Conservation (phyloP, 192 early-diverging fungal species). For the Mortierella alpina region DNA sequence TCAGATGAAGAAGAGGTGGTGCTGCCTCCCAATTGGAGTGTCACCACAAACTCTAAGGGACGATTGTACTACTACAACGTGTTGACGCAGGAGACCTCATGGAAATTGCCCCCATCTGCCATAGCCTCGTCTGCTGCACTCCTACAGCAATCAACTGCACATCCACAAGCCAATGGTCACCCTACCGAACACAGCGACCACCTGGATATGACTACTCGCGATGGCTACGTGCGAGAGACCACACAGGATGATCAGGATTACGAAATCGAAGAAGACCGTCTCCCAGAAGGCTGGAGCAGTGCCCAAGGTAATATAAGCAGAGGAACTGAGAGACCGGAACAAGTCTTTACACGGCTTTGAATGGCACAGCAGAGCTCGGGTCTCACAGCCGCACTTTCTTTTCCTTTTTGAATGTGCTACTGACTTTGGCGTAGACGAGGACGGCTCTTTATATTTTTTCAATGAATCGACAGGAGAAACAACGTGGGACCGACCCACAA, state of each 20-base stretch:
- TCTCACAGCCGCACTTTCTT: background rate
- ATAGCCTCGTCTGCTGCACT: background rate
- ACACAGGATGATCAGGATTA: background rate
- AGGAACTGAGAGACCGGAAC: background rate
- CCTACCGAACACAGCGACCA: background rate
- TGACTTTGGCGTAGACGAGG: conserved; percentile 51
- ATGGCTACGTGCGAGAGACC: too few relatives aligned
- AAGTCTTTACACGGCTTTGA: too few relatives aligned
- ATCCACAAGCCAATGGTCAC: background rate
- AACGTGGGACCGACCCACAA: conserved; percentile 58
- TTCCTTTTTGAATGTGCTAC: conserved; percentile 1
- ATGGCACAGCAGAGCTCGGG: background rate
- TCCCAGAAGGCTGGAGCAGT: conserved; percentile 58
- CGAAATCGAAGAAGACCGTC: conserved; percentile 14
- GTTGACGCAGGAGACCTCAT: conserved; percentile 40
- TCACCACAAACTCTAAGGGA: conserved; percentile 41
- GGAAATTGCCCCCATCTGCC: conserved; percentile 22
- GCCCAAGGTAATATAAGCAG: conserved; percentile 52
- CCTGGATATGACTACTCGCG: background rate
- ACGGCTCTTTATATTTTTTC: conserved; percentile 64
- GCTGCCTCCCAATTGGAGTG: conserved; percentile 47
- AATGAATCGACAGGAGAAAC: conserved; percentile 62
- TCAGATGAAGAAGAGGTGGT: conserved; percentile 22
- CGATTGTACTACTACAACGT: conserved; percentile 45
- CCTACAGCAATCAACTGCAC: background rate